A percentile compares a stretch with the other conserved stretches of the same genome.
Evolutionary conservation across 306 rosid species (phyloP).

Genomic region (Corylus americana): DNA sequence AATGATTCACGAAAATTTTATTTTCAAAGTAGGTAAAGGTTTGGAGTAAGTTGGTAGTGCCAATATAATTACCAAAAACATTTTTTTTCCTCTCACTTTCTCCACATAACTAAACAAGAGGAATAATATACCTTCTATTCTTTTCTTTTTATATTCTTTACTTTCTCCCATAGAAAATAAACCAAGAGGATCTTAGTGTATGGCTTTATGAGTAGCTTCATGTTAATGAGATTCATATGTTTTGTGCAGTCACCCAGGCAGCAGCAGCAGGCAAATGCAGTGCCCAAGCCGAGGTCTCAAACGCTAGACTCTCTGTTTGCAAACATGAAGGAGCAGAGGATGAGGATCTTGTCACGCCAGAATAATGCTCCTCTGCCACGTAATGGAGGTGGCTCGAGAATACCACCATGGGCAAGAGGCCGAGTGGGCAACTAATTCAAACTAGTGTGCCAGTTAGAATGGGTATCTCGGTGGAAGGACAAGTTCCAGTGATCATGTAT

Average conservation of each 20-base stretch:
- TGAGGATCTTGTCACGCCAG: conserved; percentile 57
- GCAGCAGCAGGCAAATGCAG: conserved; percentile 33
- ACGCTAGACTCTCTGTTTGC: conserved; percentile 85
- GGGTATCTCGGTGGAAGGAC: not conserved
- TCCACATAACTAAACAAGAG: too few species aligned
- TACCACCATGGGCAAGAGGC: conserved; percentile 72
- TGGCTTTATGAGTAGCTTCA: not conserved
- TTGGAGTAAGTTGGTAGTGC: not conserved
- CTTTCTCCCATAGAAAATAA: too few species aligned
- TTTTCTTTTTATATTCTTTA: too few species aligned
- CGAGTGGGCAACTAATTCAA: conserved; percentile 55
- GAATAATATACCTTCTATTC: too few species aligned
- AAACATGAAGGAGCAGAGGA: conserved; percentile 83
- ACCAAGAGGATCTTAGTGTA: not conserved
- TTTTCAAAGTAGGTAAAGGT: not conserved
- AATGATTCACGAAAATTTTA: not conserved
- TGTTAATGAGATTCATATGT: conserved; percentile 10
- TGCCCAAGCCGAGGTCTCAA: conserved; percentile 67
- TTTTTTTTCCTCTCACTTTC: not conserved
- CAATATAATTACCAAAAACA: not conserved
- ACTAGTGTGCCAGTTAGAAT: not conserved
- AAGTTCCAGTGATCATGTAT: not conserved
- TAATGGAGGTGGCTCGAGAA: conserved; percentile 48
- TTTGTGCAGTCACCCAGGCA: conserved; percentile 29
- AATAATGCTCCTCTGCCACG: conserved; percentile 32